Conservation (phyloP, 2,329 filamentous ascomycete genomes). For the Pseudocercospora ulei region DNA sequence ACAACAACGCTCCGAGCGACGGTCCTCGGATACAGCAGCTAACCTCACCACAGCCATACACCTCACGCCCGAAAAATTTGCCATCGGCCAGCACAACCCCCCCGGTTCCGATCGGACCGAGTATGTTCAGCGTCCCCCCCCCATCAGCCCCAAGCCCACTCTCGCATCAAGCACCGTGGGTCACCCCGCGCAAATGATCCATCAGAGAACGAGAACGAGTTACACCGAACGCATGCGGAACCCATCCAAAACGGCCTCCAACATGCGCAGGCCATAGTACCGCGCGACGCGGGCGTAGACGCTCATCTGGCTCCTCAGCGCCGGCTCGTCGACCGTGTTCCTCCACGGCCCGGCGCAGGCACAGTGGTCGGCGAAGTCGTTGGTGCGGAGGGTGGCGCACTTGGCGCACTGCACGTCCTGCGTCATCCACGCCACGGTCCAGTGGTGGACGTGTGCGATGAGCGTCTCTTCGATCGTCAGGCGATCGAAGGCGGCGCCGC, state of each 20-base stretch:
- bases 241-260: constrained; percentile 56
- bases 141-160: no score
- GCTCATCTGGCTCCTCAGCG: constrained; percentile 54
- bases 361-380: constrained; percentile 96
- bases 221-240: no score
- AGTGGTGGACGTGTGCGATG: constrained; percentile 63
- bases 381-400: constrained; percentile 56
- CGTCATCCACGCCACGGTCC: constrained; percentile 69
- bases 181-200: no score
- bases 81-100: no score
- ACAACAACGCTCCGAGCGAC: no score
- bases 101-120: no score
- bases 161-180: no score
- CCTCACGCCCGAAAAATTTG: no score
- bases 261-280: constrained; percentile 72
- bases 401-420: constrained; percentile 86
- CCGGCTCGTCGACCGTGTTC: constrained; percentile 57
- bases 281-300: constrained; percentile 66
- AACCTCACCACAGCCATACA: no score
- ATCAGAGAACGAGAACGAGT: no score
- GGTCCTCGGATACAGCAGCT: no score
- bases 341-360: constrained; percentile 82
- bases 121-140: no score
- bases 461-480: constrained; percentile 74
- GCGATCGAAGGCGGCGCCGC: constrained; percentile 64